Base-by-base conservation (phyloP, 2,329 filamentous ascomycete species). In the Colletotrichum lini region DNA sequence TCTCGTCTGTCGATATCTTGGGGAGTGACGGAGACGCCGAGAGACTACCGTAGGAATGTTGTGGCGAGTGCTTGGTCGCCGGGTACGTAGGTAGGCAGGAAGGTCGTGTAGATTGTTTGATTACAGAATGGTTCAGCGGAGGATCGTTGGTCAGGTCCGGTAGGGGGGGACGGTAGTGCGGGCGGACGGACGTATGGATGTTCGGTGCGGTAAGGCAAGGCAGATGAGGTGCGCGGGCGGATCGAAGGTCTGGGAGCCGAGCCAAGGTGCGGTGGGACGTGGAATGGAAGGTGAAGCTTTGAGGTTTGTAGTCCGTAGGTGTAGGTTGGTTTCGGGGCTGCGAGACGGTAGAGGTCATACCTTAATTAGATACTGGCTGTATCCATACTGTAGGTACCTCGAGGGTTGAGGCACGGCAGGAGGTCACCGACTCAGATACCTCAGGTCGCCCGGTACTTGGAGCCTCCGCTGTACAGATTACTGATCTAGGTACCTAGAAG, bases 231-330 rank as follows among this genome's bases (percentile, higher is more conserved):
- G 42, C 49, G 56, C 57, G 47, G 15, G 52, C 66, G 42, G 49
- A 42, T 45, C 65, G 65, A 62, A 56, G 65, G 58, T 69, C 58
- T 72, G 69, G 68, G 69, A 59, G 65, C 47, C 58, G 47, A 47
- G 53, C 58, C 45, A 47, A 59, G 45, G 53, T 61, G 59, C 65
- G 65, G 53, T 15, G 21, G 54, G 44, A 44, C 26, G 40, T 53
- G 59, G 47, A 68, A 53, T 63, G 68, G 65, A 57, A 72, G 45
- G 52, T 64, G 69, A 72, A 64, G 69, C 69, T 72, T 63, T 59
- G 65, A 64, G 8, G 53, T 54, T 67, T 64, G 65, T 53, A 69
- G 57, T 67, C 57, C 57, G 58, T 38, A 38, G 67, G 57, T 62
- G 63, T 57, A 67, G 64, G 67, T 70, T 67, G 64, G 67, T 70